phyloP scores from a whole-genome alignment of 2,329 filamentous ascomycete species.

The Epichloe sibirici region DNA sequence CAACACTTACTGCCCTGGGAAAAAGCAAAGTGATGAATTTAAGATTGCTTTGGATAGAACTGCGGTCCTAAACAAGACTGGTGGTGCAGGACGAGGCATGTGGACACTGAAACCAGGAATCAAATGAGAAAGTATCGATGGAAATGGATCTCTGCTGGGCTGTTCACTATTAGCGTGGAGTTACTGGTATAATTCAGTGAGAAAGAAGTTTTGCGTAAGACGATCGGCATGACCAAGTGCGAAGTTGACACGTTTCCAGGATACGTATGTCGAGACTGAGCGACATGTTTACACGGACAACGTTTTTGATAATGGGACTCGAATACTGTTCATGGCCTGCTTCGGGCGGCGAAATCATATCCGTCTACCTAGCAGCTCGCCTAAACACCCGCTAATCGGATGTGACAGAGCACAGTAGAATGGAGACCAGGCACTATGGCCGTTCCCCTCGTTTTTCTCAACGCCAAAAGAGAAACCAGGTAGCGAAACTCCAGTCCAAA shows the following conservation, averaged over 20 bases:
- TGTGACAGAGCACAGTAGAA: constrained; percentile 35
- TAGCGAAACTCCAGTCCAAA: constrained; percentile 27
- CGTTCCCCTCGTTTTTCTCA: constrained; percentile 65
- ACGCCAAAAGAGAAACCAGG: constrained; percentile 48
- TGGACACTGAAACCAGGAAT: constrained; percentile 35
- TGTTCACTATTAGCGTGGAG: neutral
- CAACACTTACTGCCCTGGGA: constrained; percentile 56
- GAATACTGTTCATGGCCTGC: constrained; percentile 29
- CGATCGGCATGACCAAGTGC: no score
- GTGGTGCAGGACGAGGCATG: constrained; percentile 38
- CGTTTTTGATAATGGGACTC: constrained; percentile 12
- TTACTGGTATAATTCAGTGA: neutral
- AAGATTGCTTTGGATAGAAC: constrained; percentile 68
- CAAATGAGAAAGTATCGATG: constrained; percentile 9
- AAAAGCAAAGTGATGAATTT: constrained; percentile 65
- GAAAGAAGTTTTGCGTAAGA: no score
- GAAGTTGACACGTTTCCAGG: no score
- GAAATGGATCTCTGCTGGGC: neutral
- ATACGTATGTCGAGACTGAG: neutral
- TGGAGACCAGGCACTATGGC: constrained; percentile 54
- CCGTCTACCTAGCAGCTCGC: constrained; percentile 25
- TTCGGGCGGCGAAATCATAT: constrained; percentile 32
- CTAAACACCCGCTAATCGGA: constrained; percentile 13
- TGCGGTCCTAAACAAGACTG: constrained; percentile 54
- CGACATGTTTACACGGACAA: constrained; percentile 2